Evolutionary conservation across 441 rosid species (phyloP), one percentile per base, ranked within the genome.

Genomic region (Mallotus repandus): DNA sequence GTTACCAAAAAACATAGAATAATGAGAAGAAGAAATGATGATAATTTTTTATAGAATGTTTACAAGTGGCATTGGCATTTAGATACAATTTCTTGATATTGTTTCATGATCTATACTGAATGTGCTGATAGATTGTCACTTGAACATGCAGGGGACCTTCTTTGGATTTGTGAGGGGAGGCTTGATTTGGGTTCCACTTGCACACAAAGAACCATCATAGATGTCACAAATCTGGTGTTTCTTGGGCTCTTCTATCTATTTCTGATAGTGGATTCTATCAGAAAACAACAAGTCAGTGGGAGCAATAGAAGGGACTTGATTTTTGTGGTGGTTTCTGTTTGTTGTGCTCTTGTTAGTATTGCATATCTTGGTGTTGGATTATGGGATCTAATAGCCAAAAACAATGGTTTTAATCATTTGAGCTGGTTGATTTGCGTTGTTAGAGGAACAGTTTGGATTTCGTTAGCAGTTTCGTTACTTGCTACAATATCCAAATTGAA

Each of bases 391-490:
- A 25, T 76, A 76, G 58, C 68, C 9, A 65, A 67, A 73, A 65
- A 41, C 25, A 60, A 56, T 18, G 69, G 61, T 32, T 50, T 77
- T 25, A 64, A 57, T 66, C 61, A 74, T 25, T 57, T 69, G 50
- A 63, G 46, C 11, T 83, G 84, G 89, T 72, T 79, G 75, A 63
- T 75, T 79, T 74, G 72, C 79, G 60, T 86, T 63, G 74, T 82
- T 38, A 83, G 92, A 86, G 94, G 91, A 68, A 53, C 86, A 25
- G 71, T 79, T 75, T 92, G 97, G 97, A 54, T 81, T 49, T 88
- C 96, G 9, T 68, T 91, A 61, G 76, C 89, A 13, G 78, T 86
- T 69, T 89, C 97, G 0, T 41, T 90, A 76, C 86, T 90, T 63
- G 86, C 86, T 68, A 77, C 66, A 8, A 83, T 69, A 59, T 81